A percentile compares a stretch with the other conserved stretches of the same genome.
These are phyloP conservation scores for Hericium erinaceus DNA, from an alignment of 768 basidiomycete genomes.

Conservation along the genomic window DNA sequence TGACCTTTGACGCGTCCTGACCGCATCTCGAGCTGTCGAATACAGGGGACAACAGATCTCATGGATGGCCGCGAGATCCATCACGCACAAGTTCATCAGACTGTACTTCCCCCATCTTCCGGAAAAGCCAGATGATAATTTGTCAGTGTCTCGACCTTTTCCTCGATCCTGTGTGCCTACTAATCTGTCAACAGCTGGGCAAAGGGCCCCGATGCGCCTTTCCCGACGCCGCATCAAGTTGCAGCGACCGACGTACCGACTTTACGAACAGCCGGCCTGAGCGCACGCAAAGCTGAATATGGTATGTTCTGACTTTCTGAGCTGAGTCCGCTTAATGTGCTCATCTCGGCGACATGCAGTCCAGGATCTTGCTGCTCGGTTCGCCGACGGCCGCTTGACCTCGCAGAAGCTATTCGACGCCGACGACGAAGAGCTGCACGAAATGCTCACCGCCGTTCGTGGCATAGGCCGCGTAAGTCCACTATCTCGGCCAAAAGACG, in stretches of 20 bases:
- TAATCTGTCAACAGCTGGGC: slow-evolving; percentile 4
- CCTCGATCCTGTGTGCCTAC: slow-evolving; percentile 3
- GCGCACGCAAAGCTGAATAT: slow-evolving; percentile 85
- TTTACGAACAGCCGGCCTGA: slow-evolving; percentile 69
- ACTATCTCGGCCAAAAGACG: background rate
- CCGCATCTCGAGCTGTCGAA: background rate
- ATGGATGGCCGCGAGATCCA: slow-evolving; percentile 79
- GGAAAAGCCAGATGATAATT: slow-evolving; percentile 49
- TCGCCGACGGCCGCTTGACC: slow-evolving; percentile 72
- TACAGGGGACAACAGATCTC: slow-evolving; percentile 72
- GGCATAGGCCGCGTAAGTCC: slow-evolving; percentile 65
- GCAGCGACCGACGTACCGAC: slow-evolving; percentile 44
- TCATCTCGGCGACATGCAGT: slow-evolving; percentile 33
- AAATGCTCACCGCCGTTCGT: slow-evolving; percentile 67
- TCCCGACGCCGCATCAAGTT: slow-evolving; percentile 68
- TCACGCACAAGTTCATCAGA: slow-evolving; percentile 69
- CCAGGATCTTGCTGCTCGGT: slow-evolving; percentile 67
- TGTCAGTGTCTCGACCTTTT: slow-evolving; percentile 22
- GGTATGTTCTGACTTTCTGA: slow-evolving; percentile 31
- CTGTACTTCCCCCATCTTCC: slow-evolving; percentile 68
- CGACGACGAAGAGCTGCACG: slow-evolving; percentile 65
- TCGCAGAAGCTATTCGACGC: slow-evolving; percentile 62
- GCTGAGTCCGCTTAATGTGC: background rate
- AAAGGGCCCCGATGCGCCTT: slow-evolving; percentile 24
- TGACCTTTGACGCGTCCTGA: background rate